Percentiles rank a stretch among this genome's conserved stretches.
Conservation (phyloP, 345 rosid genomes). For the Microcos paniculata region DNA sequence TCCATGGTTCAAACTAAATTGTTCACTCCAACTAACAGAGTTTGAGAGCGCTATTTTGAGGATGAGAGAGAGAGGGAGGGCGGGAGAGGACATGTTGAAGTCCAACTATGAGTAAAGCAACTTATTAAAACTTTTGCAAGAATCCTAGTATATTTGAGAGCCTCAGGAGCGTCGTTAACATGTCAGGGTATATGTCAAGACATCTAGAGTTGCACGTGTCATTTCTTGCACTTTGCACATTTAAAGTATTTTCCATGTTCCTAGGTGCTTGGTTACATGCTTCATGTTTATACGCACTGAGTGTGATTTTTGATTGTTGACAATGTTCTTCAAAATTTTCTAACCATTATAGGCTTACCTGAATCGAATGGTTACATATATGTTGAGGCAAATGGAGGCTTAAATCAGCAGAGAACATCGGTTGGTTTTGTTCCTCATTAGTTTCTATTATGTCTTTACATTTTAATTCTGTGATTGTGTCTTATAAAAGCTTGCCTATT, state of each 20-base stretch:
- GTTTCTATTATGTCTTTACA: slow-evolving; percentile 3
- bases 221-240: neutral
- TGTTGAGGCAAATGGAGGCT: slow-evolving; percentile 97
- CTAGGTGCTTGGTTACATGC: neutral
- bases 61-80: neutral
- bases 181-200: neutral
- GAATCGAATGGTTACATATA: slow-evolving; percentile 94
- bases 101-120: neutral
- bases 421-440: slow-evolving; percentile 54
- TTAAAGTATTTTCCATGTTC: neutral
- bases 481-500: slow-evolving; percentile 17
- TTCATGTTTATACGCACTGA: neutral
- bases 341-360: slow-evolving; percentile 60
- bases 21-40: neutral
- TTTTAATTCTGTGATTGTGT: neutral
- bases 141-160: neutral
- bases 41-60: neutral
- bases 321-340: neutral
- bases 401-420: slow-evolving; percentile 99
- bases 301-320: slow-evolving; percentile 2
- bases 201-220: neutral
- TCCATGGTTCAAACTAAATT: neutral
- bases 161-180: neutral
- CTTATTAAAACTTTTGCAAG: neutral
- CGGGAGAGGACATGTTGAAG: neutral